These are phyloP conservation scores for Trichophyton verrucosum DNA, from an alignment of 2,329 filamentous ascomycete genomes.

Conservation along the genomic window DNA sequence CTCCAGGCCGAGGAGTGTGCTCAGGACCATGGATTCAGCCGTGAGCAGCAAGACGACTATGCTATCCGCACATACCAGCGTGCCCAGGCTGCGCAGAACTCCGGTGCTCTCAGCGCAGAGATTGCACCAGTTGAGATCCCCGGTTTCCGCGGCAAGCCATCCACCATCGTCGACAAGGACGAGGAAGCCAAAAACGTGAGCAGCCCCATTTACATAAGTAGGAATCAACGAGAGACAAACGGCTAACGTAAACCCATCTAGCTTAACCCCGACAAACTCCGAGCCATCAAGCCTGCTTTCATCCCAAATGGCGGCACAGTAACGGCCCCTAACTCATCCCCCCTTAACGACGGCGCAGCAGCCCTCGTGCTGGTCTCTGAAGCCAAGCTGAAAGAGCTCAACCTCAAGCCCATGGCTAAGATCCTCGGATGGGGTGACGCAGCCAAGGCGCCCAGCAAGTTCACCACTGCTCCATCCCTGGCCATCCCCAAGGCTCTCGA, in stretches of 20 bases:
- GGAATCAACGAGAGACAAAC: not conserved
- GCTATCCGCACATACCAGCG: slow-evolving; percentile 92
- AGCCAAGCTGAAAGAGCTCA: slow-evolving; percentile 82
- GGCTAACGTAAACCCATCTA: slow-evolving; percentile 15
- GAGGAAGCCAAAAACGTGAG: slow-evolving; percentile 87
- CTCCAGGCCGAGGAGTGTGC: slow-evolving; percentile 86
- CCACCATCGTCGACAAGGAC: slow-evolving; percentile 66
- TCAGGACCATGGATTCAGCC: slow-evolving; percentile 63
- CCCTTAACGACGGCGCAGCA: slow-evolving; percentile 86
- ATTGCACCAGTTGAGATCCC: slow-evolving; percentile 82
- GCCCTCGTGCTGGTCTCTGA: slow-evolving; percentile 90
- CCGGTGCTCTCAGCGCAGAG: slow-evolving; percentile 69
- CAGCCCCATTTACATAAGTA: slow-evolving; percentile 3
- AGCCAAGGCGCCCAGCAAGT: slow-evolving; percentile 79
- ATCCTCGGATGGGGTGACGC: slow-evolving; percentile 97
- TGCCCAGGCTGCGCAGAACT: slow-evolving; percentile 72
- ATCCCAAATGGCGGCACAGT: slow-evolving; percentile 67
- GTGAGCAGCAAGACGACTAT: slow-evolving; percentile 87
- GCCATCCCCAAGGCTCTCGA: slow-evolving; percentile 96
- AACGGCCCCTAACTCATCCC: slow-evolving; percentile 91
- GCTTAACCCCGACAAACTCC: slow-evolving; percentile 70
- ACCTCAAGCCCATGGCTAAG: slow-evolving; percentile 84
- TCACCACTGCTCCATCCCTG: slow-evolving; percentile 85
- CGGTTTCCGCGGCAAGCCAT: slow-evolving; percentile 80
- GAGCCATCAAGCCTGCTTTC: slow-evolving; percentile 73